These are phyloP conservation scores for Hemileccinum impolitum DNA, from an alignment of 768 basidiomycete genomes.

Conservation along the genomic window DNA sequence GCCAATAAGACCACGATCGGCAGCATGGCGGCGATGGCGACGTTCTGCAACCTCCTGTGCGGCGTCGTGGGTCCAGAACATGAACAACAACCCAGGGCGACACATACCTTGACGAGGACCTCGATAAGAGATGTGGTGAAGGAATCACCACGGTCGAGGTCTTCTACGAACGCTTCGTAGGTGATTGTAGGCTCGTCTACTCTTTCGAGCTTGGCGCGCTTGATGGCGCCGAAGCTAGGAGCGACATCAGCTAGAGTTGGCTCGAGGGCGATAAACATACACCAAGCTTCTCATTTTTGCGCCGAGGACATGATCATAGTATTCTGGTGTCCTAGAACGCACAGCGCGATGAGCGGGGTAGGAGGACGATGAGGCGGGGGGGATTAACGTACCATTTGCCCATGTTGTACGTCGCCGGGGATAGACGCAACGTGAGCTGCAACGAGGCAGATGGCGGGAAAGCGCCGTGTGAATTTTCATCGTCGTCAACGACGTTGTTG, in stretches of 20 bases:
- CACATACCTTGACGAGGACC: constrained; percentile 69
- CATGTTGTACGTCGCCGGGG: constrained; percentile 40
- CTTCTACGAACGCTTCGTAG: constrained; percentile 73
- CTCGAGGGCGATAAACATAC: constrained; percentile 42
- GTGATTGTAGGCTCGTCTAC: constrained; percentile 56
- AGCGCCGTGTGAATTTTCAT: constrained; percentile 20
- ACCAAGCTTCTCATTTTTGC: constrained; percentile 75
- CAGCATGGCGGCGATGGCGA: constrained; percentile 46
- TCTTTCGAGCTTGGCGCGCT: constrained; percentile 63
- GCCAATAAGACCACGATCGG: constrained; percentile 60
- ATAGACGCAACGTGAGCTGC: constrained; percentile 4
- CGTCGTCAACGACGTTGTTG: constrained; percentile 21
- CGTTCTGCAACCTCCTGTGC: constrained; percentile 75
- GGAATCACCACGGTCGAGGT: constrained; percentile 74
- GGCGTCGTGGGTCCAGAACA: constrained; percentile 1
- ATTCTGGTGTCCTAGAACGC: constrained; percentile 58
- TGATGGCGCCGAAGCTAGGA: constrained; percentile 68
- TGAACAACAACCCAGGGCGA: background rate
- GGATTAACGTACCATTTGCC: constrained; percentile 61
- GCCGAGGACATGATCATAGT: constrained; percentile 69
- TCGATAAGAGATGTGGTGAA: constrained; percentile 77
- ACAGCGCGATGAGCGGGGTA: background rate
- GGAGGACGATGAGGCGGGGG: background rate
- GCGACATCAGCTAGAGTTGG: background rate
- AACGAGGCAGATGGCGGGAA: constrained; percentile 27